Evolutionary conservation across 352 stramenopile genomes (phyloP).

Genomic region (Phytophthora sp.): DNA sequence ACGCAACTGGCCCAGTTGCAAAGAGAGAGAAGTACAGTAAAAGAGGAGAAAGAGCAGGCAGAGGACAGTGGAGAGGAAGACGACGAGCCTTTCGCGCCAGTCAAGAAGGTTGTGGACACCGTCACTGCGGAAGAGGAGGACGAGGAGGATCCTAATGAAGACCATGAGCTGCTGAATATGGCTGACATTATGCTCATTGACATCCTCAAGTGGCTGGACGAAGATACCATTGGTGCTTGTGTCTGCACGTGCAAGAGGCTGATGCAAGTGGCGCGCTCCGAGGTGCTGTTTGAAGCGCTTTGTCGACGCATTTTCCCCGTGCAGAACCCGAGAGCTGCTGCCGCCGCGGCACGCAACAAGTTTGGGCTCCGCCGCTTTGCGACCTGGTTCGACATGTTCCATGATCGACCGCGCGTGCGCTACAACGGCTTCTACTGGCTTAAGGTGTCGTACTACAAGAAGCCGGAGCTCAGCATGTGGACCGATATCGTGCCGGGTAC

Average conservation of each 20-base stretch:
- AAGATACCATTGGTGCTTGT: slow-evolving; percentile 69
- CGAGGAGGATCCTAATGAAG: slow-evolving; percentile 23
- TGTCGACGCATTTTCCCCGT: slow-evolving; percentile 76
- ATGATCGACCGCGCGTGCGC: slow-evolving; percentile 66
- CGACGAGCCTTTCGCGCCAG: slow-evolving; percentile 4
- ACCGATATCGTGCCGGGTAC: slow-evolving; percentile 68
- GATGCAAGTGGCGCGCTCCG: slow-evolving; percentile 51
- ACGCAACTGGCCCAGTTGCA: not conserved
- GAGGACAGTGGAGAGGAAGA: slow-evolving; percentile 28
- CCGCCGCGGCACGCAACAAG: slow-evolving; percentile 46
- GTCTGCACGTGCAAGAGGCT: slow-evolving; percentile 64
- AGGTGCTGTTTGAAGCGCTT: slow-evolving; percentile 70
- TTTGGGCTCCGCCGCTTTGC: slow-evolving; percentile 70
- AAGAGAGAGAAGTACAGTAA: slow-evolving; percentile 3
- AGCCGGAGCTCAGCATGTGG: slow-evolving; percentile 87
- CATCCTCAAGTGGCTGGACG: slow-evolving; percentile 74
- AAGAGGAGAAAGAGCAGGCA: slow-evolving; percentile 20
- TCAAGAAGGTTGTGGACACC: not conserved
- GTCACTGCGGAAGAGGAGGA: slow-evolving; percentile 26
- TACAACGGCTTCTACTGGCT: slow-evolving; percentile 87
- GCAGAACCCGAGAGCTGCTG: slow-evolving; percentile 57
- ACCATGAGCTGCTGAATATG: slow-evolving; percentile 67
- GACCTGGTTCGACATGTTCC: slow-evolving; percentile 82
- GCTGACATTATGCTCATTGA: slow-evolving; percentile 72
- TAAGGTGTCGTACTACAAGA: slow-evolving; percentile 85